Base-by-base conservation (phyloP, 1,284 basidiomycete genomes). In the Leccinum pachyderme region DNA sequence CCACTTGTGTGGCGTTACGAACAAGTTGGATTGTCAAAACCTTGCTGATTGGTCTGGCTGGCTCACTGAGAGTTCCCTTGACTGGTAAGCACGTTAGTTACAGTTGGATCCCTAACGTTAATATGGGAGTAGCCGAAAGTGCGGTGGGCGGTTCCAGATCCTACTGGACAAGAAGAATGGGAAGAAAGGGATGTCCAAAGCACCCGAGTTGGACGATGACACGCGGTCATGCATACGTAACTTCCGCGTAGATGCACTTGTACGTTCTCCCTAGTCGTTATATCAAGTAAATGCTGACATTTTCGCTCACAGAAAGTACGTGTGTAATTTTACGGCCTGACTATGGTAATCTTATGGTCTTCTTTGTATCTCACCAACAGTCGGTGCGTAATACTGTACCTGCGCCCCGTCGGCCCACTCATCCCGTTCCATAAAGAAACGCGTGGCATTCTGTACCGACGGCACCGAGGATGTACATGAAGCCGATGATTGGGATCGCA, bases 401-500 rank as follows among this genome's bases (percentile, higher is more conserved):
- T 3, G 1, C 28, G 18, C 7, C 5, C 27, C 2, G 5, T 39
- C 15, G 9, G 2, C 12, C 4, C 29, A 28, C 47, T 68, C 2
- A 25, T 24, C 0, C 11, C 29, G 8, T 45, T 18, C 11, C 12
- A 24, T 37, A 7, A 55, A 72, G 59, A 86, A 84, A 69, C 76
- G 75, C 18, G 84, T 87, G 31, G 77, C 77, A 11, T 87, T 87
- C 61, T 77, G 78, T 39, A 74, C 71, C 2, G 74, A 78, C 2
- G 77, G 75, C 45, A 71, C 72, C 8, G 80, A 83, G 51, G 78
- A 85, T 66, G 73, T 88, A 12, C 78, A 80, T 63, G 68, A 75
- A 44, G 86, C 82, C 2, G 86, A 88, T 64, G 85, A 87, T 53
- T 88, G 86, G 86, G 86, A 88, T 68, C 76, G 85, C 5, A 83